phyloP scores from a whole-genome alignment of 2,329 filamentous ascomycete genomes.

The Cytospora piceicola region DNA sequence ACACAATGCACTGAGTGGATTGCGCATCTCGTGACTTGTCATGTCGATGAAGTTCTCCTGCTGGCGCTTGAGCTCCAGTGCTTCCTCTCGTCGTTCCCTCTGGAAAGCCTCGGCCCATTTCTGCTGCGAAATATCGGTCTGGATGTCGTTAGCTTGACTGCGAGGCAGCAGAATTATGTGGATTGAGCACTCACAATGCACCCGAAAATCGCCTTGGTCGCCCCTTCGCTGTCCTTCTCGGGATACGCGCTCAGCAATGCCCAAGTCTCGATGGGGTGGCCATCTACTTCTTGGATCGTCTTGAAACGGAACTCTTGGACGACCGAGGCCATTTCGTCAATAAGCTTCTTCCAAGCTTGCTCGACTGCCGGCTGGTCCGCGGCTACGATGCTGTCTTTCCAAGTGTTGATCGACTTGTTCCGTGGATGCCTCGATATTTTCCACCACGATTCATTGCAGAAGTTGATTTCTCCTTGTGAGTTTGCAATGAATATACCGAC shows the following conservation, averaged over 20 bases:
- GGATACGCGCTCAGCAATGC: conserved; percentile 77
- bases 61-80: conserved; percentile 76
- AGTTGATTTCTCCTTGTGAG: conserved; percentile 70
- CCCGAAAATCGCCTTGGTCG: conserved; percentile 75
- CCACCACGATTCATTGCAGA: conserved; percentile 81
- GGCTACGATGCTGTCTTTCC: conserved; percentile 73
- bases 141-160: neutral
- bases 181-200: neutral
- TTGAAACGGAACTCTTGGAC: conserved; percentile 79
- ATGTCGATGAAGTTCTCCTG: conserved; percentile 76
- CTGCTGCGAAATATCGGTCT: conserved; percentile 80
- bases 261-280: conserved; percentile 71
- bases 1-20: conserved; percentile 73
- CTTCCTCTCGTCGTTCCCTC: conserved; percentile 76
- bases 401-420: conserved; percentile 62
- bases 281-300: conserved; percentile 63
- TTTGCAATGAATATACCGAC: conserved; percentile 88
- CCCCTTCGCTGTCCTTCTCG: conserved; percentile 66
- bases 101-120: conserved; percentile 85
- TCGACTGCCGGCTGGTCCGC: conserved; percentile 66
- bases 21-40: conserved; percentile 76
- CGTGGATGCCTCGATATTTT: conserved; percentile 70
- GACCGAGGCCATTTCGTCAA: conserved; percentile 64
- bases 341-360: conserved; percentile 64
- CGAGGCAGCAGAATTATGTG: neutral